Conservation (phyloP, 306 rosid species). For the Cucumis hystrix region DNA sequence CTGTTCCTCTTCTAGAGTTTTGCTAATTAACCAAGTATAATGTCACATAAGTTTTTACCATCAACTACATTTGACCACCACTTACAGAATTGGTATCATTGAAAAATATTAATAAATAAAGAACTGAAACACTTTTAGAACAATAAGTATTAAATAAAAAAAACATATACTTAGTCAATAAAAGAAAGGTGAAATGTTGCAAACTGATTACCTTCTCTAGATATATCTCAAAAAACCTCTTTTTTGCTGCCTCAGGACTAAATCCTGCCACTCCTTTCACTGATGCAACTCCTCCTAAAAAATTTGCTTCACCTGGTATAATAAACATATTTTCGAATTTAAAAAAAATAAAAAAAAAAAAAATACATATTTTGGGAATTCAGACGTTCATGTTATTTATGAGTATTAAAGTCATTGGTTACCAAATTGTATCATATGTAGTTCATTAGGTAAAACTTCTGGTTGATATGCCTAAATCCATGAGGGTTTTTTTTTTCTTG, state of each 20-base stretch:
- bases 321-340: not conserved
- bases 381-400: not conserved
- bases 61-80: not conserved
- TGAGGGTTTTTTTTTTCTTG: not conserved
- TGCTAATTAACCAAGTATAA: not conserved
- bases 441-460: not conserved
- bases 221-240: constrained; percentile 86
- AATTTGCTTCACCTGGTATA: constrained; percentile 74
- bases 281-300: constrained; percentile 93
- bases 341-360: too few species aligned
- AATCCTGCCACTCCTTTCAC: constrained; percentile 72
- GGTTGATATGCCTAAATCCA: not conserved
- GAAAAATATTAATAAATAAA: not conserved
- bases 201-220: constrained; percentile 49
- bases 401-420: not conserved
- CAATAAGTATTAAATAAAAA: not conserved
- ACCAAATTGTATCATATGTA: not conserved
- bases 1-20: not conserved
- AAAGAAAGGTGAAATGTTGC: not conserved
- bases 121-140: not conserved
- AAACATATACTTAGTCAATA: not conserved
- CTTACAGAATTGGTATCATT: not conserved
- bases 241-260: constrained; percentile 60
- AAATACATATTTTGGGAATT: not conserved
- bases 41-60: not conserved